Percentiles rank a stretch among this genome's conserved stretches.
These are phyloP conservation scores for Vitis vinifera DNA, from an alignment of 164 flowering plant genomes.

Conservation along the genomic window DNA sequence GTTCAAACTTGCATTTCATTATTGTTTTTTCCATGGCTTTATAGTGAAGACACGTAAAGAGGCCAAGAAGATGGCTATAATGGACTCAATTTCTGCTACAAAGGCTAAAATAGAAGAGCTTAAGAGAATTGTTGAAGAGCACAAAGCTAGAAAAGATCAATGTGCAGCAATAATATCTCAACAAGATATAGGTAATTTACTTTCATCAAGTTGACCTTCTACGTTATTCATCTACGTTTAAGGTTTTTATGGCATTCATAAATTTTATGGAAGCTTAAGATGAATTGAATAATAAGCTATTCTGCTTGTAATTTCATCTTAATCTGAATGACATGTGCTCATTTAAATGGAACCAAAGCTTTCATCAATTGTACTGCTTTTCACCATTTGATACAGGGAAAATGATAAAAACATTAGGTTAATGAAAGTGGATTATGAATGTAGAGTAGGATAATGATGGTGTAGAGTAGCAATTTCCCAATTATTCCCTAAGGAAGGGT, in stretches of 20 bases:
- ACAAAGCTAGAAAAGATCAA: conserved; percentile 53
- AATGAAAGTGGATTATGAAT: background rate
- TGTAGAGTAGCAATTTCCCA: background rate
- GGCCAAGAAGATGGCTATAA: conserved; percentile 57
- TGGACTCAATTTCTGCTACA: conserved; percentile 57
- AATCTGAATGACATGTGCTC: no score
- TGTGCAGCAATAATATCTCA: conserved; percentile 54
- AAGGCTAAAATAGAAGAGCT: conserved; percentile 64
- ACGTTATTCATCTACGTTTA: background rate
- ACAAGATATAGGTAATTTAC: conserved; percentile 42
- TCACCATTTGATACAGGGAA: no score
- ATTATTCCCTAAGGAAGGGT: background rate
- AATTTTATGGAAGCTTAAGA: background rate
- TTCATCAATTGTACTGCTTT: no score
- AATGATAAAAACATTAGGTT: background rate
- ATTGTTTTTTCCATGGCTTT: conserved; percentile 18
- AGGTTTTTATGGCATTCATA: background rate
- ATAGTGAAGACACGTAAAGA: conserved; percentile 83
- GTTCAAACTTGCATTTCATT: background rate
- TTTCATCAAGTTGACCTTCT: background rate
- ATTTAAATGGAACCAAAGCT: no score
- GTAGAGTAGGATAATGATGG: background rate
- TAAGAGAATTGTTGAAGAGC: conserved; percentile 44
- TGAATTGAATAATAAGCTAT: background rate
- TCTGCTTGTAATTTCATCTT: background rate